A percentile compares a stretch with the other conserved stretches of the same genome.
Evolutionary conservation across 345 rosid genomes (phyloP).

Genomic region (Arabidopsis suecica): DNA sequence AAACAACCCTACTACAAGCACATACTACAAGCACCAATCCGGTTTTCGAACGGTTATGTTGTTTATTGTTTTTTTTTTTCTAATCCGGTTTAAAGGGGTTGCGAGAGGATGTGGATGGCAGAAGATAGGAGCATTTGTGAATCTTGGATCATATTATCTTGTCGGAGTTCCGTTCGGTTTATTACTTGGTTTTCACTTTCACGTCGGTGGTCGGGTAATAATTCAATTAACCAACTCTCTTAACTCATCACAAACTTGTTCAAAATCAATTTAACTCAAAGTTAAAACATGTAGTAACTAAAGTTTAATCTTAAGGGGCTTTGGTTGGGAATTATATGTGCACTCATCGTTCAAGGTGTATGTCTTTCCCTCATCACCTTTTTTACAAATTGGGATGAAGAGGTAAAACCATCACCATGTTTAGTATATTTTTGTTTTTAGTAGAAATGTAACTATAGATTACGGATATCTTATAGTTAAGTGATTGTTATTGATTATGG

Average conservation of each 20-base stretch:
- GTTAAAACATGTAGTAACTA: not conserved
- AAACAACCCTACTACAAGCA: not conserved
- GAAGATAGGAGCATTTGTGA: conserved; percentile 52
- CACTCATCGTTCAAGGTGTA: conserved; percentile 52
- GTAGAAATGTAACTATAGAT: not conserved
- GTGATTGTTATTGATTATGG: conserved; percentile 2
- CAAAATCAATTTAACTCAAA: not conserved
- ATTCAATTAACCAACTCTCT: not conserved
- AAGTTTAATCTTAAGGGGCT: conserved; percentile 47
- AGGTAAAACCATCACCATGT: conserved; percentile 39
- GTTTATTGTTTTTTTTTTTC: not conserved
- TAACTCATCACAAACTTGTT: not conserved
- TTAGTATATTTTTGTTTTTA: not conserved
- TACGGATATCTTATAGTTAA: not conserved
- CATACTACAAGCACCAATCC: not conserved
- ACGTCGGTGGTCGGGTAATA: conserved; percentile 53
- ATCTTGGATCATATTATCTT: conserved; percentile 55
- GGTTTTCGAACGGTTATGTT: conserved; percentile 8
- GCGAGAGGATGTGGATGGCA: conserved; percentile 70
- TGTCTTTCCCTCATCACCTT: conserved; percentile 43
- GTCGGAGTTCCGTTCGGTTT: conserved; percentile 54
- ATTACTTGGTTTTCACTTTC: conserved; percentile 51
- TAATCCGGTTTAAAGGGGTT: conserved; percentile 44
- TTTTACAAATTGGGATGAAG: conserved; percentile 48
- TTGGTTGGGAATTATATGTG: conserved; percentile 59